Conservation (phyloP, 768 basidiomycete species). For the Podaxis sp. region DNA sequence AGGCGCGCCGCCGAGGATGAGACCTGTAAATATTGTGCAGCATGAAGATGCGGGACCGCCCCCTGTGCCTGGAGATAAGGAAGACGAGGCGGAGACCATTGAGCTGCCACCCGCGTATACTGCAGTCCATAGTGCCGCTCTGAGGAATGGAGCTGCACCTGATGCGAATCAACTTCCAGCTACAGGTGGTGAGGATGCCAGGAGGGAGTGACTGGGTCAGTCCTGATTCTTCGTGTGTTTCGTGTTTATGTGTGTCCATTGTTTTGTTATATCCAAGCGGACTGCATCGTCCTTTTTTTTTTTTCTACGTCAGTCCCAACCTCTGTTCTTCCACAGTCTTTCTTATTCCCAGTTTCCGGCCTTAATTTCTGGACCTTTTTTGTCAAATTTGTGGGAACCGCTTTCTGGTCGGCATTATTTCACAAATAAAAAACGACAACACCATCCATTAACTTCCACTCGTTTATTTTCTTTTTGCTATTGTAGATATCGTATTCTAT, state of each 20-base stretch:
- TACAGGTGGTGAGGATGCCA: neutral
- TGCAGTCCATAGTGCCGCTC: constrained; percentile 37
- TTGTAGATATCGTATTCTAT: neutral
- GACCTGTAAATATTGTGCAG: constrained; percentile 78
- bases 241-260: no score
- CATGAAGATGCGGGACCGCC: constrained; percentile 79
- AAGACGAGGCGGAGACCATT: constrained; percentile 62
- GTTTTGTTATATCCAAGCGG: neutral
- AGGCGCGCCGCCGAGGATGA: constrained; percentile 47
- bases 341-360: neutral
- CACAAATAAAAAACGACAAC: neutral
- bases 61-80: constrained; percentile 23
- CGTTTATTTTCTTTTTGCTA: neutral
- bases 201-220: neutral
- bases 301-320: neutral
- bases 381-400: neutral
- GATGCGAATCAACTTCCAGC: neutral
- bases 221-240: no score
- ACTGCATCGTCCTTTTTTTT: neutral
- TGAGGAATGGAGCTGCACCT: neutral
- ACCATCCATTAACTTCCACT: neutral
- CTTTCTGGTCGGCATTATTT: neutral
- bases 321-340: neutral
- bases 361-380: neutral
- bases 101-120: constrained; percentile 85